Conservation (phyloP, 2,329 filamentous ascomycete species). For the Thelonectria olida region DNA sequence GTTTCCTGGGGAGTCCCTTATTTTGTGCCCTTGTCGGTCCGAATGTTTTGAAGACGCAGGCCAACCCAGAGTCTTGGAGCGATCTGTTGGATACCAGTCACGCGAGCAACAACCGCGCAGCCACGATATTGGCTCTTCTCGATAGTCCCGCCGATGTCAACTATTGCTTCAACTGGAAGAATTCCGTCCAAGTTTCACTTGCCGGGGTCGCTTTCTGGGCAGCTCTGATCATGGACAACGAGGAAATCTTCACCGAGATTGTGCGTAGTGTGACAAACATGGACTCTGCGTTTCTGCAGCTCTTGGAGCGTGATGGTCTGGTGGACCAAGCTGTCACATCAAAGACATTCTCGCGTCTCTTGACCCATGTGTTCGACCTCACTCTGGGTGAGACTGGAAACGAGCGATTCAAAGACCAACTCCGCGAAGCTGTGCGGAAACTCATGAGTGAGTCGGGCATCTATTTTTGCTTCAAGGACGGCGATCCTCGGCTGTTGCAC, state of each 20-base stretch:
- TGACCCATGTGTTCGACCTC: conserved; percentile 38
- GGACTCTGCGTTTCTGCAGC: conserved; percentile 26
- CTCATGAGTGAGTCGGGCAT: conserved; percentile 28
- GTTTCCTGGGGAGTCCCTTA: conserved; percentile 43
- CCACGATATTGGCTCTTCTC: conserved; percentile 37
- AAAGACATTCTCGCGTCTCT: conserved; percentile 26
- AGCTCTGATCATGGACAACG: conserved; percentile 34
- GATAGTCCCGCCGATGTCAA: conserved; percentile 30
- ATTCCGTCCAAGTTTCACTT: conserved; percentile 30
- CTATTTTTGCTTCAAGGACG: conserved; percentile 21
- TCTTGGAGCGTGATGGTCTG: conserved; percentile 27
- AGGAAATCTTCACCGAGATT: conserved; percentile 36
- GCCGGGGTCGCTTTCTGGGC: conserved; percentile 40
- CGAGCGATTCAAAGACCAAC: conserved; percentile 2
- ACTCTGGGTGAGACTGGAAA: conserved; percentile 21
- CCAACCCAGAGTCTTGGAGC: conserved; percentile 34
- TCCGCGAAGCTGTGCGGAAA: conserved; percentile 23
- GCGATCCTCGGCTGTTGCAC: conserved; percentile 2
- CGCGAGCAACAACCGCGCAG: conserved; percentile 20
- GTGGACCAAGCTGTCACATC: conserved; percentile 17
- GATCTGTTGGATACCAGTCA: conserved; percentile 25
- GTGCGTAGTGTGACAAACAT: conserved; percentile 25
- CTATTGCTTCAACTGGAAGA: conserved; percentile 29
- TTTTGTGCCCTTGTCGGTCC: conserved; percentile 48
- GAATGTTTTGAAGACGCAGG: conserved; percentile 31